Evolutionary conservation across 164 flowering plant genomes (phyloP).

Genomic region (Chimonanthus praecox): DNA sequence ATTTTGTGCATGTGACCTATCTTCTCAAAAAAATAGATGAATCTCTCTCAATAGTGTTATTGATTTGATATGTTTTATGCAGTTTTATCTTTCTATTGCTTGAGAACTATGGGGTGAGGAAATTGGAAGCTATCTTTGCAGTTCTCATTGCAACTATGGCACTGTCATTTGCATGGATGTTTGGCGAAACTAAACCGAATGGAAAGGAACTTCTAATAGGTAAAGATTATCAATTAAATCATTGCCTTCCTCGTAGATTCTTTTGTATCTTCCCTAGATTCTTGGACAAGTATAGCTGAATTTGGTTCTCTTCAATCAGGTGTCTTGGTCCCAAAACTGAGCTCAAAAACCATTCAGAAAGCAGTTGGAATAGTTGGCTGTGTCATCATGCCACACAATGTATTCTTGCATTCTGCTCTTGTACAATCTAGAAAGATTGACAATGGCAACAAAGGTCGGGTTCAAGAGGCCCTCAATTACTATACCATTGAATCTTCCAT

Average conservation of each 20-base stretch:
- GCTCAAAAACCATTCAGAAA: constrained; percentile 76
- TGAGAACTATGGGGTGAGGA: constrained; percentile 96
- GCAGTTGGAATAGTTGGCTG: constrained; percentile 94
- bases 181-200: constrained; percentile 75
- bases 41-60: background rate
- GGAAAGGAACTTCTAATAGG: constrained; percentile 72
- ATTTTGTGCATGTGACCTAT: background rate
- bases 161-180: constrained; percentile 91
- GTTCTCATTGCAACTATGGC: constrained; percentile 86
- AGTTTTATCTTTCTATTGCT: constrained; percentile 82
- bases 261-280: background rate
- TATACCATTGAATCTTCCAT: constrained; percentile 71
- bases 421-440: constrained; percentile 85
- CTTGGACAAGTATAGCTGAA: constrained; percentile 1
- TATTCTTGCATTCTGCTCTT: constrained; percentile 84
- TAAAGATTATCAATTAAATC: constrained; percentile 7
- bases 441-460: constrained; percentile 45
- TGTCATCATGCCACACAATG: constrained; percentile 92
- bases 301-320: constrained; percentile 32
- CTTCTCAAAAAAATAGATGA: background rate
- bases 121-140: constrained; percentile 85
- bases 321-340: constrained; percentile 71
- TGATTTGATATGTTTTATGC: constrained; percentile 16
- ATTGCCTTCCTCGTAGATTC: background rate
- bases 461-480: constrained; percentile 82